These are phyloP conservation scores for Poa pratensis DNA, from an alignment of 176 grass and related monocot genomes.

Conservation along the genomic window DNA sequence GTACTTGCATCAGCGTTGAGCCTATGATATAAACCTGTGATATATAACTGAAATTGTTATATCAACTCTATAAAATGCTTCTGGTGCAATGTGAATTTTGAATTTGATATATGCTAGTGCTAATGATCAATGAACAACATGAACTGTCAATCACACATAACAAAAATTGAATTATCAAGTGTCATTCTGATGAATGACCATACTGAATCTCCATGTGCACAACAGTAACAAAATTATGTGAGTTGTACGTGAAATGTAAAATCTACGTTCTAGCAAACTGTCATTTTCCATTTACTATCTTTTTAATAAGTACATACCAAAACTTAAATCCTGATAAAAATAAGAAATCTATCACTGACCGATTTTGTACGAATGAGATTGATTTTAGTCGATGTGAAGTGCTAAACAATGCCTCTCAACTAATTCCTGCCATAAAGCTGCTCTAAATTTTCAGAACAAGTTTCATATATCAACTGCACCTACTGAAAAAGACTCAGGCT, in stretches of 20 bases:
- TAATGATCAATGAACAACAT: neutral
- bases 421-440: neutral
- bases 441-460: neutral
- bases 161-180: slow-evolving; percentile 8
- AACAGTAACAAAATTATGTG: neutral
- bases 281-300: neutral
- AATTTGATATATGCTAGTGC: neutral
- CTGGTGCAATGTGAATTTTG: neutral
- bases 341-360: neutral
- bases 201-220: neutral
- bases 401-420: neutral
- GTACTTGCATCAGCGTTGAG: neutral
- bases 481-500: neutral
- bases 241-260: neutral
- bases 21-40: neutral
- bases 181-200: slow-evolving; percentile 20
- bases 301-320: neutral
- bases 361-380: neutral
- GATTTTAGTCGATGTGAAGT: neutral
- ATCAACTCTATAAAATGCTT: neutral
- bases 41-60: slow-evolving; percentile 1
- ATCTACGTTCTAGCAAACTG: neutral
- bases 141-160: neutral
- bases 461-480: neutral
- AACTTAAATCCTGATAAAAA: neutral